Base-by-base conservation (phyloP, 306 rosid genomes). In the Crataegus laevigata region DNA sequence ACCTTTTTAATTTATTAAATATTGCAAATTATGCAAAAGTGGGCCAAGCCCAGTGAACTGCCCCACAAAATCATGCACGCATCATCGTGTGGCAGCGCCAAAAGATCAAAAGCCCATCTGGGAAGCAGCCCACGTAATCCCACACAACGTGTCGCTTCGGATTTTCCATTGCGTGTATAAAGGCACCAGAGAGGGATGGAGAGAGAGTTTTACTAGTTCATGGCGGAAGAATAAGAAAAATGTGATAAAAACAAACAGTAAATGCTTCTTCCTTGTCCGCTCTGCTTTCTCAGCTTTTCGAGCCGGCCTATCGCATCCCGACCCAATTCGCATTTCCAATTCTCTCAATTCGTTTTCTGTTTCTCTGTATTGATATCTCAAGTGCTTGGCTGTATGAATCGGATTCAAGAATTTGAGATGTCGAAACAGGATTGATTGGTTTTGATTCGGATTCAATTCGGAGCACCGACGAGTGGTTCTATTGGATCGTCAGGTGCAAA, bases 21-120 rank as follows among this genome's bases (percentile, higher is more conserved):
- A 12, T 29, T 8, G 0, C 6, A 24, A 78, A 25, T 18, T 1
- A 10, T 24, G 26, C 47, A 61, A 74, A 29, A 43, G 89, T 78
- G 76, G 88, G 85, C 84, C 78, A 88, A 73, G 86, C 91, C 92
- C 94, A 85, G 78, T 21, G 72, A 55, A 36, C 19, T 76, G 19
- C 77, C 90, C 96, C 94, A 91, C 97, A 68, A 74, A 91, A 89
- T 88, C 81, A 83, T 73, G 76, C 71, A 17, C 71, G 58, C 83
- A 88, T 91, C 45, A 87, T 87, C 74, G 4, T 9, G 61, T 3
- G 60, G 1, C 36, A 13, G 34, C 11, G 18, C 21, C 66, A 60
- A 0, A 0, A 42, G 55, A 69, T 50, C 24, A 30, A 26, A 86
- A 74, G 85, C 96, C 96, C 87, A 81, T 38, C 45, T 17, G 22